A percentile compares a stretch with the other conserved stretches of the same genome.
phyloP scores from a whole-genome alignment of 257 asterid species.

The Solanum dulcamara region DNA sequence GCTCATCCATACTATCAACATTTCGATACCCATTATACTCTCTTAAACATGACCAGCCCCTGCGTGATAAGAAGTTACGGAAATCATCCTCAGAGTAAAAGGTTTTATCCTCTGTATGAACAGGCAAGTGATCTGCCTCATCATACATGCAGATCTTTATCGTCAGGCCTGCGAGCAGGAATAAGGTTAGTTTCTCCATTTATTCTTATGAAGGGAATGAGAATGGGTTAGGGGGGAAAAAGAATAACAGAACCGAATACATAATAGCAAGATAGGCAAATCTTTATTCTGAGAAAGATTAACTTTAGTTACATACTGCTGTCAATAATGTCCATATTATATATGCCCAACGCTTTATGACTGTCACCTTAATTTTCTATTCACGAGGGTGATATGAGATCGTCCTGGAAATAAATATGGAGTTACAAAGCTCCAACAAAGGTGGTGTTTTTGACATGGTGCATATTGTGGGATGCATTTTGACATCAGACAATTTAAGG shows the following conservation, averaged over 20 bases:
- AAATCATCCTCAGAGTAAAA: conserved; percentile 64
- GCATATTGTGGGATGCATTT: neutral
- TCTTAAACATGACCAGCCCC: conserved; percentile 65
- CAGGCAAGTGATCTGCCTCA: conserved; percentile 47
- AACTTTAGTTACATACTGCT: neutral
- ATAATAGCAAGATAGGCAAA: neutral
- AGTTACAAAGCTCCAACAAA: neutral
- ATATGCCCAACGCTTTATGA: neutral
- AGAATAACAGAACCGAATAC: neutral
- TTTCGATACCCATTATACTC: conserved; percentile 53
- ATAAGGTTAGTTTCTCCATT: neutral
- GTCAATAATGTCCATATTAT: neutral
- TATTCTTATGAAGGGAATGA: neutral
- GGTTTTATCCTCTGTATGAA: conserved; percentile 55
- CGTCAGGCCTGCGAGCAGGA: conserved; percentile 40
- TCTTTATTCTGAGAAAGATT: neutral
- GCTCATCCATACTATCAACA: conserved; percentile 56
- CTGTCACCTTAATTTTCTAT: neutral
- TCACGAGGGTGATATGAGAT: neutral
- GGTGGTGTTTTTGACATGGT: neutral
- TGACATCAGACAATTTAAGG: neutral
- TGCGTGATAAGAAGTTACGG: conserved; percentile 45
- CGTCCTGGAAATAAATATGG: neutral
- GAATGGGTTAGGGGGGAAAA: neutral
- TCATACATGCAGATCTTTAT: conserved; percentile 50